Base-by-base conservation (phyloP, 2,329 filamentous ascomycete genomes). In the Penicillium polonicum region DNA sequence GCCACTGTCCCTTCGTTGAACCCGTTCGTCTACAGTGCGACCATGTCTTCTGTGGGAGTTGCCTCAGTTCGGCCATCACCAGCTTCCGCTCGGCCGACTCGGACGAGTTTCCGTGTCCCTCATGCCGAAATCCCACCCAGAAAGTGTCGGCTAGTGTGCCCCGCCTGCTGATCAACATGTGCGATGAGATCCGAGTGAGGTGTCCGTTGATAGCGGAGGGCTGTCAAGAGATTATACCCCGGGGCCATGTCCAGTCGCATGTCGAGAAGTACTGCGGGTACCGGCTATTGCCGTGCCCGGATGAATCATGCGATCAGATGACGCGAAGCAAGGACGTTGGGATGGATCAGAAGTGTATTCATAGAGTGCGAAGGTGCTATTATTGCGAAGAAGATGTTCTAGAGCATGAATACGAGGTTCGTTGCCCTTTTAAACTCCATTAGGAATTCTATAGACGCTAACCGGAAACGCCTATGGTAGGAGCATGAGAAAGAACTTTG, bases 21-120 rank as follows among this genome's bases (percentile, higher is more conserved):
- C 85, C 85, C 1, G 78, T 85, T 44, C 77, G 83, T 63, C 74
- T 85, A 48, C 77, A 82, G 62, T 88, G 85, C 72, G 83, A 87
- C 61, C 85, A 88, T 73, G 82, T 83, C 61, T 88, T 88, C 74
- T 88, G 85, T 72, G 75, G 79, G 53, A 78, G 81, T 25, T 88
- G 85, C 66, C 76, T 88, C 58, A 78, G 78, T 50, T 74, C 78
- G 44, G 78, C 78, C 15, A 80, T 81, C 67, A 75, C 69, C 38
- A 73, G 67, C 25, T 71, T 72, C 52, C 64, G 60, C 45, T 67
- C 64, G 61, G 55, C 66, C 57, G 64, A 63, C 44, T 67, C 70
- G 48, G 67, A 72, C 15, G 69, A 73, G 31, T 77, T 76, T 61
- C 78, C 75, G 35, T 87, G 85, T 72, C 85, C 85, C 46, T 81